These are phyloP conservation scores for Toxoplasma gondii DNA, from an alignment of 169 alveolate species.

Conservation along the genomic window DNA sequence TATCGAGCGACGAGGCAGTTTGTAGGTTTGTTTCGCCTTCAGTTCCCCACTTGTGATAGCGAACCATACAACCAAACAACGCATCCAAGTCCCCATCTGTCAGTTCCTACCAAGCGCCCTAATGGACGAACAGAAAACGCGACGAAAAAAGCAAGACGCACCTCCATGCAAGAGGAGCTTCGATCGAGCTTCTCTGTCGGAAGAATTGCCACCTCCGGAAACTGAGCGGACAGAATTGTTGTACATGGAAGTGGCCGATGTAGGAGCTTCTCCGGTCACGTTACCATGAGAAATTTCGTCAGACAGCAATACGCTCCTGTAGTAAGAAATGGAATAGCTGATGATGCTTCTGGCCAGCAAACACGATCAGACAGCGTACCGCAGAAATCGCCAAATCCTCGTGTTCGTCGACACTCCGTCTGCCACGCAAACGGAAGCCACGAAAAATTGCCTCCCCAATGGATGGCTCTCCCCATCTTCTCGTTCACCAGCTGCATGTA, in stretches of 20 bases:
- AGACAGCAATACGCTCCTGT: conserved; percentile 24
- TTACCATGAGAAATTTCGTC: conserved; percentile 33
- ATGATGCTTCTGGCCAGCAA: not conserved
- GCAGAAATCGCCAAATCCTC: not conserved
- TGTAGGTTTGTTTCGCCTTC: not conserved
- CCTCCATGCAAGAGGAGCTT: not conserved
- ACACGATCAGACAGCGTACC: not conserved
- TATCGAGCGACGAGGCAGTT: not conserved
- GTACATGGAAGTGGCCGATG: not conserved
- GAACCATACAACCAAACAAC: not conserved
- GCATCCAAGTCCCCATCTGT: not conserved
- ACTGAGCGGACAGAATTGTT: not conserved
- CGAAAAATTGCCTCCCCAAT: conserved; percentile 39
- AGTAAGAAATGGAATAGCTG: not conserved
- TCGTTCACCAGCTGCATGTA: not conserved
- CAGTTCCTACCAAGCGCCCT: not conserved
- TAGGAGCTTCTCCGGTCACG: not conserved
- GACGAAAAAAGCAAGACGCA: not conserved
- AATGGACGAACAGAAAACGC: too few species aligned
- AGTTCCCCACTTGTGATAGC: not conserved
- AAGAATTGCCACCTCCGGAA: not conserved
- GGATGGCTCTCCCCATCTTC: not conserved
- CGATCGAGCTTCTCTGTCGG: not conserved
- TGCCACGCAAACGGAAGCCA: conserved; percentile 30
- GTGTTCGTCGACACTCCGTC: not conserved